A percentile compares a stretch with the other conserved stretches of the same genome.
phyloP scores from a whole-genome alignment of 306 rosid genomes.

The Purshia tridentata region DNA sequence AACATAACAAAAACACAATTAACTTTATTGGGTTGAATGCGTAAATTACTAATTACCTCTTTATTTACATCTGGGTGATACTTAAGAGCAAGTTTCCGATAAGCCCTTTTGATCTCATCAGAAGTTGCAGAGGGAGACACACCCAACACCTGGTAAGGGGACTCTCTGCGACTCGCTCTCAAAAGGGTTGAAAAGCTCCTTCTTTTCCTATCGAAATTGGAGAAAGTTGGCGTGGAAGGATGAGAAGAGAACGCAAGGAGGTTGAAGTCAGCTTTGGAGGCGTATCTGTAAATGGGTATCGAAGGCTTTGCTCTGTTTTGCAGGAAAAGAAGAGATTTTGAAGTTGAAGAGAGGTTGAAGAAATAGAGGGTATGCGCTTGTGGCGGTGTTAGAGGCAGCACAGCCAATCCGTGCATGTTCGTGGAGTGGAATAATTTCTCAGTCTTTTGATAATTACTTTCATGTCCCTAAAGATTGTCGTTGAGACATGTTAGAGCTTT shows the following conservation, averaged over 20 bases:
- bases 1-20: background rate
- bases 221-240: slow-evolving; percentile 16
- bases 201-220: slow-evolving; percentile 26
- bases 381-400: slow-evolving; percentile 29
- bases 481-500: slow-evolving; percentile 11
- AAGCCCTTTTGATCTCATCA: slow-evolving; percentile 77
- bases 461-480: slow-evolving; percentile 25
- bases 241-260: slow-evolving; percentile 6
- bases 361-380: slow-evolving; percentile 7
- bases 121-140: slow-evolving; percentile 72
- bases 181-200: slow-evolving; percentile 20
- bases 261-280: slow-evolving; percentile 14
- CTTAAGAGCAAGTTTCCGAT: slow-evolving; percentile 93
- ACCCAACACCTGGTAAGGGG: slow-evolving; percentile 83
- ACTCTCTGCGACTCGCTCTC: slow-evolving; percentile 58
- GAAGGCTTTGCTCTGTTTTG: slow-evolving; percentile 37
- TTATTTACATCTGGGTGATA: slow-evolving; percentile 96
- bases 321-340: slow-evolving; percentile 33
- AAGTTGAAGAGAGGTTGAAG: slow-evolving; percentile 17
- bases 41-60: slow-evolving; percentile 51
- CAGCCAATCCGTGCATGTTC: slow-evolving; percentile 55
- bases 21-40: background rate
- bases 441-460: slow-evolving; percentile 3
- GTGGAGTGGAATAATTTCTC: slow-evolving; percentile 15
- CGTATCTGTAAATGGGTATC: slow-evolving; percentile 30